A percentile compares a stretch with the other conserved stretches of the same genome.
Conservation (phyloP, 441 rosid genomes). For the Populus tomentosa region DNA sequence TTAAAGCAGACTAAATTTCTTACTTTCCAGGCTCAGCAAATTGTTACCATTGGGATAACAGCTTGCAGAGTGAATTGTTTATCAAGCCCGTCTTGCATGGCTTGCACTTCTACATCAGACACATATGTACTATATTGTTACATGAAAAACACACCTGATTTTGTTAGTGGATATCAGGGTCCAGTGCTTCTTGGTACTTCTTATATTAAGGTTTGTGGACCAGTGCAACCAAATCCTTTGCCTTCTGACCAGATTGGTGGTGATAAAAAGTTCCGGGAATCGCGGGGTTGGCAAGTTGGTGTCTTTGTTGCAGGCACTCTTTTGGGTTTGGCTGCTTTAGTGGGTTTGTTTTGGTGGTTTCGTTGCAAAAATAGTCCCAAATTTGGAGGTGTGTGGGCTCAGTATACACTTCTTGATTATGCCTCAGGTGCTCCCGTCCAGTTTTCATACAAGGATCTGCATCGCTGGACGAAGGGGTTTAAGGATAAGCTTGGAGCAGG, state of each 20-base stretch:
- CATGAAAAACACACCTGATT: constrained; percentile 38
- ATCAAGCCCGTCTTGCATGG: constrained; percentile 35
- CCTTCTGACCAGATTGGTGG: neutral
- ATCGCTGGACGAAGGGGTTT: constrained; percentile 46
- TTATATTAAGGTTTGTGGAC: constrained; percentile 55
- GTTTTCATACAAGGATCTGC: constrained; percentile 55
- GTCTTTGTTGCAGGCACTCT: constrained; percentile 30
- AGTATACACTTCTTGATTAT: constrained; percentile 47
- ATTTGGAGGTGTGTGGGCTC: constrained; percentile 34
- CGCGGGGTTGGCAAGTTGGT: constrained; percentile 31
- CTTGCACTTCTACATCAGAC: constrained; percentile 58
- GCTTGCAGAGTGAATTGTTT: constrained; percentile 55
- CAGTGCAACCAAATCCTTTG: constrained; percentile 34
- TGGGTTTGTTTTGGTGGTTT: constrained; percentile 45
- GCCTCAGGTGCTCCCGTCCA: constrained; percentile 61
- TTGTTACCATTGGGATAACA: constrained; percentile 33
- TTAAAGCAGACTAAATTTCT: constrained; percentile 37
- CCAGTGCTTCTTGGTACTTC: constrained; percentile 47
- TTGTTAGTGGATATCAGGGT: constrained; percentile 49
- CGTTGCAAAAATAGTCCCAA: constrained; percentile 35
- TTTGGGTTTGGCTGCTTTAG: constrained; percentile 31
- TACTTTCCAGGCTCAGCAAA: constrained; percentile 28
- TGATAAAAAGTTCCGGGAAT: constrained; percentile 18
- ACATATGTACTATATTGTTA: constrained; percentile 49
- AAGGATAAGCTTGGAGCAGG: constrained; percentile 61